Conservation (phyloP, 768 basidiomycete species). For the Leccinellum rugosiceps region DNA sequence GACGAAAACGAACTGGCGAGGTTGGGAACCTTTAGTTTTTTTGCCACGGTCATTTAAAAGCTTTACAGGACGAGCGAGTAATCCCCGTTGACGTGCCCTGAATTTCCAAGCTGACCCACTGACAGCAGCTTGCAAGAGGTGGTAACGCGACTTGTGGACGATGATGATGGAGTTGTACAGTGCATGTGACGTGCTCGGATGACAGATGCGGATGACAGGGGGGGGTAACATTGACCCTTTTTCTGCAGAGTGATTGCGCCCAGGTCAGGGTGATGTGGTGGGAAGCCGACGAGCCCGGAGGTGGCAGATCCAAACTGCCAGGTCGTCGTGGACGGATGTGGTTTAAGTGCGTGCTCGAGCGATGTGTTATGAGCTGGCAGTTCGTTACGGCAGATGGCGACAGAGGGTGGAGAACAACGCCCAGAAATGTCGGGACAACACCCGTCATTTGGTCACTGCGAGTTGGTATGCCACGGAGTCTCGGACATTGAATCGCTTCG, state of each 20-base stretch:
- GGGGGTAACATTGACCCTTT: constrained; percentile 11
- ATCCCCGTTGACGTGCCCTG: constrained; percentile 32
- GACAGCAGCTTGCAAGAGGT: constrained; percentile 11
- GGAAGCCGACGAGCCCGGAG: constrained; percentile 16
- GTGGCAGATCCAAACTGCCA: constrained; percentile 1
- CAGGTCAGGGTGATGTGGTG: constrained; percentile 13
- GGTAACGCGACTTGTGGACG: constrained; percentile 12
- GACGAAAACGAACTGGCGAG: background rate
- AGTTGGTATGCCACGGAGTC: constrained; percentile 24
- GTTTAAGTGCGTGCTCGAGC: constrained; percentile 10
- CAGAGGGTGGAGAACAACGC: background rate
- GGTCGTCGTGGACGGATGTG: constrained; percentile 9
- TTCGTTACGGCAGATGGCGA: constrained; percentile 1
- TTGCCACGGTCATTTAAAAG: constrained; percentile 21
- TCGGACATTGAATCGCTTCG: constrained; percentile 30
- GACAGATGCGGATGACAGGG: constrained; percentile 7
- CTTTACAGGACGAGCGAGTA: constrained; percentile 22
- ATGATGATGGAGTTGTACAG: constrained; percentile 2
- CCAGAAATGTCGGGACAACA: background rate
- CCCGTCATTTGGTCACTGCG: constrained; percentile 1
- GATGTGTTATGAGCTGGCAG: constrained; percentile 9
- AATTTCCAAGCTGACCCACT: constrained; percentile 19
- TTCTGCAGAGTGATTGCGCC: constrained; percentile 20
- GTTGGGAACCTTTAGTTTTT: constrained; percentile 5
- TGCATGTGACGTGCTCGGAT: constrained; percentile 14